Conservation (phyloP, 73 alveolate genomes). For the Diophrys sp. region DNA sequence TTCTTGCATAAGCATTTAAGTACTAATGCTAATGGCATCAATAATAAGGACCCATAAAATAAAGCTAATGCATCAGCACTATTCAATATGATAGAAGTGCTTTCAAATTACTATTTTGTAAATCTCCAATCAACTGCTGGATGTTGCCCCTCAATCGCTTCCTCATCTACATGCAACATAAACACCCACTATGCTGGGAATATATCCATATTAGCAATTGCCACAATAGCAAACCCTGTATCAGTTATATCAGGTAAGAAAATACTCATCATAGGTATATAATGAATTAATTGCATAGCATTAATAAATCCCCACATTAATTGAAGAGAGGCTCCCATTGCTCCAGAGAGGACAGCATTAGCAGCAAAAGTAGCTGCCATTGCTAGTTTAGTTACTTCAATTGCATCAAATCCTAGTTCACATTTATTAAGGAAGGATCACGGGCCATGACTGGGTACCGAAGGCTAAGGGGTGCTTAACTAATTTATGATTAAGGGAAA, state of each 20-base stretch:
- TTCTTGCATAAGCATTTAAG: no score
- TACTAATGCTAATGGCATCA: no score
- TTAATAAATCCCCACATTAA: not conserved
- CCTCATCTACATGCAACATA: not conserved
- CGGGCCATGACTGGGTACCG: not conserved
- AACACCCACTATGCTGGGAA: not conserved
- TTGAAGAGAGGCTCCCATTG: not conserved
- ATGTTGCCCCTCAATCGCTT: not conserved
- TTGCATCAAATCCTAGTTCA: not conserved
- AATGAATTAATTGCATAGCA: not conserved
- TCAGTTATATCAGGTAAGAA: not conserved
- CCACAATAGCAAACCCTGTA: not conserved
- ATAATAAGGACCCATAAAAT: not conserved
- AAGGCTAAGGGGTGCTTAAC: not conserved
- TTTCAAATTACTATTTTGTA: not conserved
- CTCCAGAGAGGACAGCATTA: not conserved
- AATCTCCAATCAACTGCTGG: not conserved
- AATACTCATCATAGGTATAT: not conserved
- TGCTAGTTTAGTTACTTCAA: not conserved
- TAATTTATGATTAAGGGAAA: not conserved
- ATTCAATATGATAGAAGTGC: not conserved
- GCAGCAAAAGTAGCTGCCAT: not conserved
- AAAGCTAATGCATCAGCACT: not conserved
- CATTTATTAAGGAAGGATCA: no score
- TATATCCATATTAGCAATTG: not conserved